phyloP scores from a whole-genome alignment of 2,329 filamentous ascomycete species.

The Botryotinia calthae region DNA sequence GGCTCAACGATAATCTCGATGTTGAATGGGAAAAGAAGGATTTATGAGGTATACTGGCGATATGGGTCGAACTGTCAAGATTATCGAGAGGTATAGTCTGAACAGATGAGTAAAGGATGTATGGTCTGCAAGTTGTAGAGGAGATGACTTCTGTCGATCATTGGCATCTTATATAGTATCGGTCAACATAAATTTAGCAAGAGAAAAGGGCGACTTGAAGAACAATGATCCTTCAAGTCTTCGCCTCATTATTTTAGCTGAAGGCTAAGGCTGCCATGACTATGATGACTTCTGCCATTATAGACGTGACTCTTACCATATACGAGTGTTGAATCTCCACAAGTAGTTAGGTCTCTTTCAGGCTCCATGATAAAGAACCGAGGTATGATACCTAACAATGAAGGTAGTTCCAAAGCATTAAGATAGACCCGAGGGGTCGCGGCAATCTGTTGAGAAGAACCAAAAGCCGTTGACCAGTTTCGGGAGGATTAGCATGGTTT shows the following conservation, averaged over 20 bases:
- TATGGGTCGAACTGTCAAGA: not conserved
- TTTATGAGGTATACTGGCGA: not conserved
- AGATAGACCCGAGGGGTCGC: not conserved
- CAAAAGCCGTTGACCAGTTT: not conserved
- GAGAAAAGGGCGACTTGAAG: constrained; percentile 8
- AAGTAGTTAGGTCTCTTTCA: not conserved
- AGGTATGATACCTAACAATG: constrained; percentile 4
- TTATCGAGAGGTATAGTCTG: not conserved
- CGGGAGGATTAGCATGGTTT: not conserved
- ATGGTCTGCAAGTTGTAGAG: not conserved
- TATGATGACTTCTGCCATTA: not conserved
- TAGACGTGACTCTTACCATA: constrained; percentile 7
- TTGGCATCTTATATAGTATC: constrained; percentile 4
- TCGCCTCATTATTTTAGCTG: constrained; percentile 19
- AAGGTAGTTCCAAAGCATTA: not conserved
- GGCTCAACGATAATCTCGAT: not conserved
- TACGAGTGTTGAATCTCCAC: constrained; percentile 19
- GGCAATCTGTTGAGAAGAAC: not conserved
- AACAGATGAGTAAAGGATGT: not conserved
- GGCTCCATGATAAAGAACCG: constrained; percentile 3
- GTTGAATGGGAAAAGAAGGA: not conserved
- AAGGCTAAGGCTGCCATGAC: constrained; percentile 13
- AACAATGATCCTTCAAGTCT: constrained; percentile 12
- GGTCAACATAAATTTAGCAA: constrained; percentile 38
- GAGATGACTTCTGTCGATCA: not conserved